These are phyloP conservation scores for Alternaria viburni DNA, from an alignment of 2,329 filamentous ascomycete species.

Conservation along the genomic window DNA sequence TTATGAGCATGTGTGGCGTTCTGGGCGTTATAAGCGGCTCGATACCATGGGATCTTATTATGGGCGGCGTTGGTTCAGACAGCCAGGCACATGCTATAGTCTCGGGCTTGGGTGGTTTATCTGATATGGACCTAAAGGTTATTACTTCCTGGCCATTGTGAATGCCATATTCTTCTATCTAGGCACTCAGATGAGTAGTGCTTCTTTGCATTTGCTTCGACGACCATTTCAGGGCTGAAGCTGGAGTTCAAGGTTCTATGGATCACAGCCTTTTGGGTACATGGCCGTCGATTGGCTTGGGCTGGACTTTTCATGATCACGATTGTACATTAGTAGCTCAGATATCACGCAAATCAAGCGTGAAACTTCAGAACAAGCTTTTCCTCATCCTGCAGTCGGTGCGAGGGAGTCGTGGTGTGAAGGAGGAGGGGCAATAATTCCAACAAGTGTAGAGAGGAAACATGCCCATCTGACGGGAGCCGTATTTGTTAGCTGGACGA, in stretches of 20 bases:
- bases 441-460: background rate
- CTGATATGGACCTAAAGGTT: conserved; percentile 43
- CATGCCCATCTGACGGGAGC: background rate
- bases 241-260: conserved; percentile 15
- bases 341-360: background rate
- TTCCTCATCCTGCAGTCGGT: background rate
- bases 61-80: background rate
- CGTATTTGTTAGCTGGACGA: background rate
- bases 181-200: background rate
- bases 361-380: background rate
- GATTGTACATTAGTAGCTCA: conserved; percentile 18
- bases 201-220: conserved; percentile 18
- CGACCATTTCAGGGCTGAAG: background rate
- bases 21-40: conserved; percentile 5
- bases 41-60: conserved; percentile 13
- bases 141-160: background rate
- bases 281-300: background rate
- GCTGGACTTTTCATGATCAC: conserved; percentile 11
- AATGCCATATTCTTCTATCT: background rate
- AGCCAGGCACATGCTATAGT: background rate
- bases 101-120: background rate
- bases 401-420: background rate
- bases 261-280: background rate
- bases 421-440: background rate
- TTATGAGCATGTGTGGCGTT: conserved; percentile 11